Evolutionary conservation across 768 basidiomycete genomes (phyloP).

Genomic region (Chiua virens): DNA sequence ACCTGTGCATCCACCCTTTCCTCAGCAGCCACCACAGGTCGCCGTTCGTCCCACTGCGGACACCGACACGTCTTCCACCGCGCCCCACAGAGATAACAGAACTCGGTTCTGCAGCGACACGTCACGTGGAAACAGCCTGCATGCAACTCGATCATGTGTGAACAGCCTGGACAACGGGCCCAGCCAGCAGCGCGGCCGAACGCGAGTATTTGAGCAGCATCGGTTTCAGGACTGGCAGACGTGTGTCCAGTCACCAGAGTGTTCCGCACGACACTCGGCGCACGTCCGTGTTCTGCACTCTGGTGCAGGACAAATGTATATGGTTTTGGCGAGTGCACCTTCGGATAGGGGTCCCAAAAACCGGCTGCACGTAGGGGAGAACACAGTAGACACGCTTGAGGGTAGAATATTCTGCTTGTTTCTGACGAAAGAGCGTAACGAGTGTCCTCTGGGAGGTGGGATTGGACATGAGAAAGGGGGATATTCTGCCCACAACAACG

Average conservation of each 20-base stretch:
- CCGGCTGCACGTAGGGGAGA: constrained; percentile 33
- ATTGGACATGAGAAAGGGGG: constrained; percentile 21
- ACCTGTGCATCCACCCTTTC: constrained; percentile 42
- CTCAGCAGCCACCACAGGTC: constrained; percentile 40
- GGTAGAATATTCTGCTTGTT: constrained; percentile 31
- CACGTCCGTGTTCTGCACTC: constrained; percentile 24
- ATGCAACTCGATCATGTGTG: constrained; percentile 37
- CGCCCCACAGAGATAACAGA: constrained; percentile 49
- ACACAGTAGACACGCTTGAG: constrained; percentile 40
- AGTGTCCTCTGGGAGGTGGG: constrained; percentile 24
- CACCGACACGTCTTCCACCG: constrained; percentile 67
- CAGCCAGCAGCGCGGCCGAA: constrained; percentile 30
- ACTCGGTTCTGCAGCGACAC: constrained; percentile 38
- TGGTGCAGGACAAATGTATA: constrained; percentile 22
- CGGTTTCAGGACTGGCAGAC: constrained; percentile 25
- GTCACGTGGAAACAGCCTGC: constrained; percentile 43
- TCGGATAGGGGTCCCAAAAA: constrained; percentile 36
- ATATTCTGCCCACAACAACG: constrained; percentile 38
- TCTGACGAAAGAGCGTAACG: constrained; percentile 23
- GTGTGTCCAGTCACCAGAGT: constrained; percentile 27
- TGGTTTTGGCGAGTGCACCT: constrained; percentile 19
- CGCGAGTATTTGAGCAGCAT: constrained; percentile 26
- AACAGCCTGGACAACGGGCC: constrained; percentile 42
- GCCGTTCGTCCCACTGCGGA: constrained; percentile 63
- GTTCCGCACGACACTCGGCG: constrained; percentile 22